phyloP scores from a whole-genome alignment of 2,329 filamentous ascomycete genomes.

The Stenocarpella maydis region DNA sequence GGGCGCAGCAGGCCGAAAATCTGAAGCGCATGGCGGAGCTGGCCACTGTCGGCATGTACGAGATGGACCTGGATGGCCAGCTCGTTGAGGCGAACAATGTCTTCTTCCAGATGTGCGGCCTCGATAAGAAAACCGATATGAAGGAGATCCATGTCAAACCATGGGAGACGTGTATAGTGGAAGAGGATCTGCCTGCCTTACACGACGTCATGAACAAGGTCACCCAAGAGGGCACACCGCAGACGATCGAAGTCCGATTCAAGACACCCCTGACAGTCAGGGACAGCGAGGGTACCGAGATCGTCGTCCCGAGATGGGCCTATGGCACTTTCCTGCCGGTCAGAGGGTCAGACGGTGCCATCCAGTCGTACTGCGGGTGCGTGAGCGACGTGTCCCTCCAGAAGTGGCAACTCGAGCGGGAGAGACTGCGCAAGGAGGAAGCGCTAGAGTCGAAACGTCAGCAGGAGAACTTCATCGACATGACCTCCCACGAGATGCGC shows the following conservation, averaged over 20 bases:
- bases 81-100: constrained; percentile 61
- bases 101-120: constrained; percentile 61
- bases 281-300: constrained; percentile 53
- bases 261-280: constrained; percentile 56
- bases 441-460: constrained; percentile 69
- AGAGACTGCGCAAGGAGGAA: constrained; percentile 60
- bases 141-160: constrained; percentile 48
- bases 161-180: constrained; percentile 54
- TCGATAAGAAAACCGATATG: constrained; percentile 54
- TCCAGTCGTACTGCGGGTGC: constrained; percentile 59
- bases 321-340: constrained; percentile 61
- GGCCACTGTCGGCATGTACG: constrained; percentile 63
- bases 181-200: constrained; percentile 54
- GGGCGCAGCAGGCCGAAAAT: constrained; percentile 61
- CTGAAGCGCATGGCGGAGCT: constrained; percentile 63
- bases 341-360: constrained; percentile 53
- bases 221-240: constrained; percentile 50
- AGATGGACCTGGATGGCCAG: constrained; percentile 59
- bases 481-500: constrained; percentile 76
- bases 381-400: constrained; percentile 58
- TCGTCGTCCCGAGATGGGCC: constrained; percentile 57
- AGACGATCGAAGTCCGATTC: constrained; percentile 58
- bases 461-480: constrained; percentile 85
- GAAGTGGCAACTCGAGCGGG: constrained; percentile 60
- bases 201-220: constrained; percentile 51